These are phyloP conservation scores for Pleurozium schreberi DNA, from an alignment of 225 moss, liverwort and hornwort genomes.

Conservation along the genomic window DNA sequence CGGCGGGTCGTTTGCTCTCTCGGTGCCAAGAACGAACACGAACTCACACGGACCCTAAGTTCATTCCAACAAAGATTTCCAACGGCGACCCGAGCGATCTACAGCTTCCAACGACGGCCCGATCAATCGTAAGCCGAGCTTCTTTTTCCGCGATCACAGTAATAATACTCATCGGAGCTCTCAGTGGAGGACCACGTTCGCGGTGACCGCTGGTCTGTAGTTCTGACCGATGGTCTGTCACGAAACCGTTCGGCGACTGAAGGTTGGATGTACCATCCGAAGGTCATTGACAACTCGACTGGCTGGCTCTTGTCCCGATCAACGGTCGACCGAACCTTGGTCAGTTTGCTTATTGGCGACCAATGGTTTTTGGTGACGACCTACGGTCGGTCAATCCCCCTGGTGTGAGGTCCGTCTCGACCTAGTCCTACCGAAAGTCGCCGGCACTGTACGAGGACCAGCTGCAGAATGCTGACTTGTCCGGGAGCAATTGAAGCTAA, in stretches of 20 bases:
- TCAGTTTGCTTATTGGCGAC: not conserved
- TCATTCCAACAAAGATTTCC: not conserved
- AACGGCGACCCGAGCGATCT: not conserved
- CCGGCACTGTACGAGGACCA: not conserved
- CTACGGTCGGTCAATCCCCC: not conserved
- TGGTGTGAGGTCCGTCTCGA: too few species aligned
- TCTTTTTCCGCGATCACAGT: not conserved
- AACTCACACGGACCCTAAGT: too few species aligned
- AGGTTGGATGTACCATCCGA: not conserved
- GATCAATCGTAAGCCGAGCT: not conserved
- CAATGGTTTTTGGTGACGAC: not conserved
- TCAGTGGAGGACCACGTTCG: not conserved
- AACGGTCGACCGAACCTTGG: not conserved
- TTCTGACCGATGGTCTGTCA: not conserved
- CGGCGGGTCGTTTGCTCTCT: not conserved
- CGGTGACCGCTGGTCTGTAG: not conserved
- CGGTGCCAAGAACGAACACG: not conserved
- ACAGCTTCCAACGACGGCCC: too few species aligned
- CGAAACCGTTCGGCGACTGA: not conserved
- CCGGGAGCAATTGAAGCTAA: not conserved
- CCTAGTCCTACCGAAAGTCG: not conserved
- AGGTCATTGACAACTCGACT: not conserved
- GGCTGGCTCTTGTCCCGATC: not conserved
- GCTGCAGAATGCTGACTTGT: not conserved
- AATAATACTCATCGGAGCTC: not conserved